Base-by-base conservation (phyloP, 2,329 filamentous ascomycete genomes). In the Fusarium compactum region DNA sequence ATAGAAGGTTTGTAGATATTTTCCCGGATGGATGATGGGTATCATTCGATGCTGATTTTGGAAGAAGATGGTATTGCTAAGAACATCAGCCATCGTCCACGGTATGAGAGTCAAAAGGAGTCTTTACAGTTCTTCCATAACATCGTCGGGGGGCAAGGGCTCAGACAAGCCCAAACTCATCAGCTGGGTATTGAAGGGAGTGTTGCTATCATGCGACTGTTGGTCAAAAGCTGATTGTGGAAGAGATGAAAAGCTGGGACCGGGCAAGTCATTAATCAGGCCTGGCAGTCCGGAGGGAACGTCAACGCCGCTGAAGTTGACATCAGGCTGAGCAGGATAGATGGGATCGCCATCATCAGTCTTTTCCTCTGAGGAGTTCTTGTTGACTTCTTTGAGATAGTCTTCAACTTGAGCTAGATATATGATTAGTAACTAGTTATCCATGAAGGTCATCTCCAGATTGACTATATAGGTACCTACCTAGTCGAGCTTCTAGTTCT, bases 401-500 rank as follows among this genome's bases (percentile, higher is more conserved):
- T 87, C 93, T 81, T 96, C 95, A 40, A 95, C 93, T 82, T 97
- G 92, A 63, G 90, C 91, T 94, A 47, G 43, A 47, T 45, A 47
- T 16, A 32, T 41, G 25, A 61, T 68, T 29, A 75, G 72, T 45
- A 47, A 53, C 32, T 22, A 27, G 20, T 51, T 16, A 29, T 38
- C 38, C 24, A 59, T 45, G 10, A 30, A 22, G 24, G 40, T 46
- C 27, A 12, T 9, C 16, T 40, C 18, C 15, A 41, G 16, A 27
- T 43, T n/a, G 25, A 54, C 8, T 25, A 46, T 84, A 71, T 88
- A n/a, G 18, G 10, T 38, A 38, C 34, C 34, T 38, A 96, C 93
- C 92, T 77, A 98, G 83, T 76, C 95, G 88, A 70, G 93, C 93
- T 80, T 98, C 95, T 61, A 98, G 84, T 77, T 96, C 91, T 82